Conservation (phyloP, 305 asterid species). For the Plantago coronopus region DNA sequence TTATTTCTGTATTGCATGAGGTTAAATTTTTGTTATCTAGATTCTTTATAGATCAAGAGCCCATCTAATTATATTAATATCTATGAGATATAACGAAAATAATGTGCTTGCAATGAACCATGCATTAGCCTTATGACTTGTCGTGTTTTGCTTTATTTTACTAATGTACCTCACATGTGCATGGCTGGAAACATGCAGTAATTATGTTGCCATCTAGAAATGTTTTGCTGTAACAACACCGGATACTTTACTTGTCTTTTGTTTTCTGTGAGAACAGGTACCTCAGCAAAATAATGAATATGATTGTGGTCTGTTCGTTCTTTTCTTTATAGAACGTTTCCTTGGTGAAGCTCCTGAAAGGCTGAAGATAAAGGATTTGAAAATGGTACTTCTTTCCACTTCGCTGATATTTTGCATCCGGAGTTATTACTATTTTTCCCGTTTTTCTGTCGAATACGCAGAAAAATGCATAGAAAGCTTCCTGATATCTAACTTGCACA, state of each 20-base stretch:
- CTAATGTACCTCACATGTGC: no score
- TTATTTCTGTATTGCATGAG: no score
- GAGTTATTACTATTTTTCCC: not conserved
- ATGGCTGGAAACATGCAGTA: no score
- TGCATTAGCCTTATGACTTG: not conserved
- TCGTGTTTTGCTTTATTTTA: conserved; percentile 9
- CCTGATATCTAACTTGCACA: not conserved
- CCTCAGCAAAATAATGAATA: conserved; percentile 78
- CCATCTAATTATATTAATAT: no score
- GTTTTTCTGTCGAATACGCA: no score
- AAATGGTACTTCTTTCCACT: conserved; percentile 43
- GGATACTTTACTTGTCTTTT: conserved; percentile 5
- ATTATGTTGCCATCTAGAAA: not conserved
- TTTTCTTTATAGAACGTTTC: conserved; percentile 80
- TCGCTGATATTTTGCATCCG: conserved; percentile 11
- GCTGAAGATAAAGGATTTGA: conserved; percentile 48
- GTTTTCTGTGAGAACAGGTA: conserved; percentile 43
- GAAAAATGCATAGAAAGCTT: no score
- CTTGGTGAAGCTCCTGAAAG: conserved; percentile 60
- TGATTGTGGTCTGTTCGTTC: conserved; percentile 91
- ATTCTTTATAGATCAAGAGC: no score
- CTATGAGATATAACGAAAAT: no score
- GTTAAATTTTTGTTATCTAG: no score
- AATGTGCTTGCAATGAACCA: no score
- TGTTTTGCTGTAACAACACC: not conserved